Evolutionary conservation across 192 early-diverging fungal species (phyloP).

Genomic region (Phycomyces nitens): DNA sequence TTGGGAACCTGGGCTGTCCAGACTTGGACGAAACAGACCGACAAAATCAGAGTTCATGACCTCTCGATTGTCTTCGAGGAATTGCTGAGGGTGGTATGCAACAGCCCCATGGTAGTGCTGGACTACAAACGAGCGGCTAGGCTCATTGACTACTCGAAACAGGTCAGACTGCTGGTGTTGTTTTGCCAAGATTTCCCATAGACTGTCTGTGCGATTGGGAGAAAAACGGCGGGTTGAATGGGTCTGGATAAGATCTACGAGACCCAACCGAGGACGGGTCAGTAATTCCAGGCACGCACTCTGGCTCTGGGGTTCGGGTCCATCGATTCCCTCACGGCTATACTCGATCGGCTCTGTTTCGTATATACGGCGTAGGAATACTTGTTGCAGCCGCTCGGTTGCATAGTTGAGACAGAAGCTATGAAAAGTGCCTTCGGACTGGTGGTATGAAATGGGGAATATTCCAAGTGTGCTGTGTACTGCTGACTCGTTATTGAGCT

Average conservation of each 20-base stretch:
- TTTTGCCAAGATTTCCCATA: conserved; percentile 40
- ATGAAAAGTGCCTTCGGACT: conserved; percentile 51
- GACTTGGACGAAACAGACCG: conserved; percentile 69
- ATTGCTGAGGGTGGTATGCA: conserved; percentile 58
- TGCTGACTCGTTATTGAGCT: conserved; percentile 62
- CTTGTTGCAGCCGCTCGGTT: conserved; percentile 83
- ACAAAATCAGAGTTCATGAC: conserved; percentile 81
- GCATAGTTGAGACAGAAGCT: conserved; percentile 57
- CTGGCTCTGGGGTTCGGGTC: conserved; percentile 54
- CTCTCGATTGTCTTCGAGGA: conserved; percentile 75
- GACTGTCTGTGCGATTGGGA: conserved; percentile 40
- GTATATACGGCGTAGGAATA: conserved; percentile 67
- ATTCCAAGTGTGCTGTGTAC: conserved; percentile 74
- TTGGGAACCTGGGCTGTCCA: conserved; percentile 48
- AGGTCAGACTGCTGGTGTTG: conserved; percentile 30
- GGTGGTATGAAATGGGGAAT: conserved; percentile 40
- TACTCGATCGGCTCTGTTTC: conserved; percentile 63
- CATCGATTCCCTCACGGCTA: conserved; percentile 54
- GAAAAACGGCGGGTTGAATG: conserved; percentile 41
- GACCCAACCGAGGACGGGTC: conserved; percentile 58
- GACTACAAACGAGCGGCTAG: conserved; percentile 63
- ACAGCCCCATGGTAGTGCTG: conserved; percentile 75
- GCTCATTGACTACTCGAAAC: not conserved
- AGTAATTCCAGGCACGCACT: conserved; percentile 67
- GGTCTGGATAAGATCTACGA: conserved; percentile 62